Percentiles rank a stretch among this genome's conserved stretches.
phyloP scores from a whole-genome alignment of 2,329 filamentous ascomycete species.

The Geoglossum cookeanum region DNA sequence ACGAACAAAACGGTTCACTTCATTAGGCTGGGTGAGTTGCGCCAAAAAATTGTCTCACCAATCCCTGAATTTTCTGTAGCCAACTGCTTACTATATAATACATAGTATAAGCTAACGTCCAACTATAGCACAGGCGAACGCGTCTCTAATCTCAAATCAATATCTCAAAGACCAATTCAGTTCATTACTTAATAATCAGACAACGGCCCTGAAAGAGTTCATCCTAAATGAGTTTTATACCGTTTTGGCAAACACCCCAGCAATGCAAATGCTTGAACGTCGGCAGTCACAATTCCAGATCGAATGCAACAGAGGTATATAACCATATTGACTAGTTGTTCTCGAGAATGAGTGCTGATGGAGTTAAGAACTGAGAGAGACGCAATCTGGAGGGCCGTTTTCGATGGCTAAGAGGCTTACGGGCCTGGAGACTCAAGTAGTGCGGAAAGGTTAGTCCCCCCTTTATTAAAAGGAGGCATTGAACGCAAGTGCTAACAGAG shows the following conservation, averaged over 20 bases:
- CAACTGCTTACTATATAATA: no score
- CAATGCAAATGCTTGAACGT: background rate
- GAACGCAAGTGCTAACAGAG: background rate
- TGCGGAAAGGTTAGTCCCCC: background rate
- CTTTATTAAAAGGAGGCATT: background rate
- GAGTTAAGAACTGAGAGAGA: background rate
- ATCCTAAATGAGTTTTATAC: background rate
- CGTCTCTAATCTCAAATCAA: background rate
- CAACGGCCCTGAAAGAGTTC: background rate
- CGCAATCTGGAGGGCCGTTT: background rate
- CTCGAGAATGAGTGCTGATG: background rate
- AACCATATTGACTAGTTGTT: background rate
- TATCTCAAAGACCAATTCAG: background rate
- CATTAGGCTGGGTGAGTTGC: background rate
- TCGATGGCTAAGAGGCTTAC: background rate
- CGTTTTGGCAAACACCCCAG: background rate
- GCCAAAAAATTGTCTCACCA: background rate
- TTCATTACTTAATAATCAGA: background rate
- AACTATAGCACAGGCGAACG: background rate
- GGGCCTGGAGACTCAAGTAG: background rate
- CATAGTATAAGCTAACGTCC: background rate
- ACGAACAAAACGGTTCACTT: background rate
- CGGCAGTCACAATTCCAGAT: background rate
- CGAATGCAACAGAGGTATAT: background rate
- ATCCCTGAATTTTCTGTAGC: background rate